A percentile compares a stretch with the other conserved stretches of the same genome.
These are phyloP conservation scores for Picea engelmannii DNA, from an alignment of 83 land plant genomes.

Conservation along the genomic window DNA sequence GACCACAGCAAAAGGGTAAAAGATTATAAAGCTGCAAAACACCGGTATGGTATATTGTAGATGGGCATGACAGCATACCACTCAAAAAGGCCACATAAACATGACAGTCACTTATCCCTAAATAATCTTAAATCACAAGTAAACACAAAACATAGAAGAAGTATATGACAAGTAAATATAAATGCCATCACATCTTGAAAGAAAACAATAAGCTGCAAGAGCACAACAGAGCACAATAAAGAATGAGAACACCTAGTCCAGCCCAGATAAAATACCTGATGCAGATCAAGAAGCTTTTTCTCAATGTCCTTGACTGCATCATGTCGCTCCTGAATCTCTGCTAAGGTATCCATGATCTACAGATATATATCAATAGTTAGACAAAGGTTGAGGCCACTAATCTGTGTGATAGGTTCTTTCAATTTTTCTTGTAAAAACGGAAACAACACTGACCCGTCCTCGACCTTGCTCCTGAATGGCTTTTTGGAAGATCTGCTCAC, in stretches of 20 bases:
- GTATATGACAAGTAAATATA: not conserved
- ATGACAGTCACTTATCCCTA: not conserved
- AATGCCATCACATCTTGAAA: not conserved
- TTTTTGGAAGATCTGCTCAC: constrained; percentile 93
- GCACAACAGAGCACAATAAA: too few species aligned
- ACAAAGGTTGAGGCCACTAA: not conserved
- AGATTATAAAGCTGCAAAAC: not conserved
- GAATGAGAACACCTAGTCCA: not conserved
- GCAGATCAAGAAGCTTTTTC: constrained; percentile 88
- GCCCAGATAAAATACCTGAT: constrained; percentile 64
- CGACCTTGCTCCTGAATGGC: constrained; percentile 99
- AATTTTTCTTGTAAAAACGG: not conserved
- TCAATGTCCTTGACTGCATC: constrained; percentile 93
- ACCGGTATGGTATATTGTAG: not conserved
- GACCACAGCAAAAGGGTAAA: not conserved
- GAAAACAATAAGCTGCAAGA: not conserved
- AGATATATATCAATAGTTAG: not conserved
- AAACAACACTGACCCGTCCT: constrained; percentile 68
- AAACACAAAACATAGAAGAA: not conserved
- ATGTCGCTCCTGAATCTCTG: constrained; percentile 97
- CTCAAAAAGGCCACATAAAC: not conserved
- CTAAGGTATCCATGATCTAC: constrained; percentile 93
- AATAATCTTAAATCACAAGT: not conserved
- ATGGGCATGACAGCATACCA: not conserved
- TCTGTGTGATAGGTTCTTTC: not conserved